Conservation (phyloP, 495 filamentous ascomycete genomes). For the Neurospora tetrasperma region DNA sequence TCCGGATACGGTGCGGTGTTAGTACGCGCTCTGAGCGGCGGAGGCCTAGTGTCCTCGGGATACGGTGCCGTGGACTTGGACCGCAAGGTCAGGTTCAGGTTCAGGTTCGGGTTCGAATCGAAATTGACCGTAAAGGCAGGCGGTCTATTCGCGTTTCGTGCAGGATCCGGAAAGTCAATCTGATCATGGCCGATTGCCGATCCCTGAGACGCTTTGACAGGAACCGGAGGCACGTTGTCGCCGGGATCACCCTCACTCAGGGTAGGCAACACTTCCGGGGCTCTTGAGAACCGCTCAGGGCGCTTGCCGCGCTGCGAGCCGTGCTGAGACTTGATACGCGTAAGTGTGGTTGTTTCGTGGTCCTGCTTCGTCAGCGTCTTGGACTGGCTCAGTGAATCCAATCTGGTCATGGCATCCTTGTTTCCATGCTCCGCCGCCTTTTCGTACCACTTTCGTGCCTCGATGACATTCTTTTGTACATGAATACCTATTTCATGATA, state of each 20-base stretch:
- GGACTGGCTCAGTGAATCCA: slow-evolving; percentile 77
- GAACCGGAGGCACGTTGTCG: slow-evolving; percentile 1
- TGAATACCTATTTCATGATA: slow-evolving; percentile 95
- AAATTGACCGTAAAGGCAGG: slow-evolving; percentile 37
- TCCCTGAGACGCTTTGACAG: slow-evolving; percentile 14
- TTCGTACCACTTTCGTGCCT: slow-evolving; percentile 84
- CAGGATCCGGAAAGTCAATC: slow-evolving; percentile 65
- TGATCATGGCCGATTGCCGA: slow-evolving; percentile 23
- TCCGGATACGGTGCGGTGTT: slow-evolving; percentile 42
- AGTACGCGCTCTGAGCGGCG: slow-evolving; percentile 26
- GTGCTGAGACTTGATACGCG: slow-evolving; percentile 84
- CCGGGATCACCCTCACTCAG: slow-evolving; percentile 26
- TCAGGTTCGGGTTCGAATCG: slow-evolving; percentile 18
- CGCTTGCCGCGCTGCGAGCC: slow-evolving; percentile 70
- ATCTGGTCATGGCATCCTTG: slow-evolving; percentile 69
- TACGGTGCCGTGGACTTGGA: slow-evolving; percentile 53
- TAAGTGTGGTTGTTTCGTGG: slow-evolving; percentile 84
- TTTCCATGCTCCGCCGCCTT: slow-evolving; percentile 86
- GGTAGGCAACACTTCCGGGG: slow-evolving; percentile 39
- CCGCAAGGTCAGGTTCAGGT: slow-evolving; percentile 32
- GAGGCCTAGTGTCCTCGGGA: slow-evolving; percentile 47
- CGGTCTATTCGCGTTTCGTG: slow-evolving; percentile 28
- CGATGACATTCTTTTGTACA: slow-evolving; percentile 66
- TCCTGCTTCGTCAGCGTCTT: slow-evolving; percentile 82
- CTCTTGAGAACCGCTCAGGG: slow-evolving; percentile 51